Base-by-base conservation (phyloP, 805 yeast species). In the Kuraishia ogatae region DNA sequence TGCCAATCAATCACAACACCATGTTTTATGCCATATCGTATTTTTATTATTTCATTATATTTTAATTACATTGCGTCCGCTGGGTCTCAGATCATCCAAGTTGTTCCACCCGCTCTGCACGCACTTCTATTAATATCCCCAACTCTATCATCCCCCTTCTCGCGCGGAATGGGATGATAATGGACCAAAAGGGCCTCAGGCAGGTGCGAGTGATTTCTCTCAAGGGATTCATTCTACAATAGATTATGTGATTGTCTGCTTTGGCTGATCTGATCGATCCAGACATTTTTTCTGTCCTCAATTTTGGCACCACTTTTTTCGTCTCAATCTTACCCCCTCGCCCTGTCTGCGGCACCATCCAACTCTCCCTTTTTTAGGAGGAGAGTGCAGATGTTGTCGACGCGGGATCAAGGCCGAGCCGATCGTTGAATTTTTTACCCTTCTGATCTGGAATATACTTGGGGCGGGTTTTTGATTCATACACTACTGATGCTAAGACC, bases 331-430 rank as follows among this genome's bases (percentile, higher is more conserved):
- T 17, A 35, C 43, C 43, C 43, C 43, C 43, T 35, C 13, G 43
- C 43, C 43, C 13, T 3, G 4, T 35, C 43, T 8, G 43, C 43
- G 6, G 24, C 51, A 28, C 50, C 51, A 21, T 19, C 39, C 55
- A 23, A 62, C 51, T 54, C 61, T 23, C 52, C 35, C 52, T 21
- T 13, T 43, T 28, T 50, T 51, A 21, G 54, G 53, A 19, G 21
- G 39, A 28, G 24, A n/a, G 20, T 23, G 17, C 43, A 35, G 43
- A 35, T 15, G 43, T 17, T 21, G 49, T 39, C 43, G 23, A 23
- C 24, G n/a, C 47, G 50, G 20, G 24, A 28, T 26, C 50, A 35
- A 19, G 50, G 50, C 50, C 29, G 50, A 24, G 50, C 50, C 50
- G 29, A 48, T 48, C 29, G 26, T 48, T 48, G 43, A 35, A 35